Evolutionary conservation across 2,329 filamentous ascomycete genomes (phyloP).

Genomic region (Parastagonospora avenae): DNA sequence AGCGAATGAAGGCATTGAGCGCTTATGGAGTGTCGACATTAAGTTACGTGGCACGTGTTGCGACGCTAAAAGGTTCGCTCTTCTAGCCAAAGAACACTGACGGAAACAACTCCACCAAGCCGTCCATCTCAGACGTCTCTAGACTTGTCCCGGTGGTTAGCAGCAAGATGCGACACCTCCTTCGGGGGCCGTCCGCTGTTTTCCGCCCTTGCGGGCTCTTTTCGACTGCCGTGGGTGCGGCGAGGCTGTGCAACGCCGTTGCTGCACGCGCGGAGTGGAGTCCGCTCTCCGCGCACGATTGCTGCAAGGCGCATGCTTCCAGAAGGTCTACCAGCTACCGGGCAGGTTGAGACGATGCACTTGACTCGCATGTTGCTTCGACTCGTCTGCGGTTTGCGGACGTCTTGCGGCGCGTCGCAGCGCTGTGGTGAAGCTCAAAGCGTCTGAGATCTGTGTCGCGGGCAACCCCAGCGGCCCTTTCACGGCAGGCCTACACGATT

Average conservation of each 20-base stretch:
- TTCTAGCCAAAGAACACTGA: neutral
- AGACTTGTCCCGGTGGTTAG: neutral
- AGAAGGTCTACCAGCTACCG: slow-evolving; percentile 9
- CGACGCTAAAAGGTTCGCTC: neutral
- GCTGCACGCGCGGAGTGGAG: slow-evolving; percentile 26
- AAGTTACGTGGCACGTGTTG: neutral
- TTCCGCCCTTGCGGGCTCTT: slow-evolving; percentile 11
- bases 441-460: slow-evolving; percentile 37
- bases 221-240: slow-evolving; percentile 10
- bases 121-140: neutral
- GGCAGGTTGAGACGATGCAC: slow-evolving; percentile 30
- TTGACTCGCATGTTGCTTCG: slow-evolving; percentile 22
- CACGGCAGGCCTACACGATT: slow-evolving; percentile 34
- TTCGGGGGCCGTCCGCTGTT: neutral
- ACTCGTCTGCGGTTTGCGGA: slow-evolving; percentile 20
- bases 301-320: slow-evolving; percentile 12
- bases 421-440: slow-evolving; percentile 30
- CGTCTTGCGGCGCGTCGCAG: slow-evolving; percentile 29
- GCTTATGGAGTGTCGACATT: neutral
- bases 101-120: neutral
- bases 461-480: slow-evolving; percentile 8
- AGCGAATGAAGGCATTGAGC: neutral
- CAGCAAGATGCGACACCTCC: slow-evolving; percentile 1
- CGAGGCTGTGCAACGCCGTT: slow-evolving; percentile 15
- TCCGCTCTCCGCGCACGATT: slow-evolving; percentile 13